Base-by-base conservation (phyloP, 805 yeast species). In the Phaffomyces antillensis region DNA sequence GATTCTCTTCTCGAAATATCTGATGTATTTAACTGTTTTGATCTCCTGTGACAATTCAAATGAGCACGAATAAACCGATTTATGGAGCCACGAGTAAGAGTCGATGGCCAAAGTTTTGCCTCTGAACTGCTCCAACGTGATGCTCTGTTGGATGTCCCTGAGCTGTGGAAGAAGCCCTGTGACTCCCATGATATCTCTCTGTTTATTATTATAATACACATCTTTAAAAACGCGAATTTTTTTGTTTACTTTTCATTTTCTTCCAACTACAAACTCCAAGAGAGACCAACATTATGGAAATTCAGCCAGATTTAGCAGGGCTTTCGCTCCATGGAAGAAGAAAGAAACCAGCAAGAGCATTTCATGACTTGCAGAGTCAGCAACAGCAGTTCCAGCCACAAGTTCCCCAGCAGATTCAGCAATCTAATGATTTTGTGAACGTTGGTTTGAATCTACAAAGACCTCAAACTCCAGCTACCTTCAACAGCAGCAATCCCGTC, bases 41-140 rank as follows among this genome's bases (percentile, higher is more conserved):
- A 66, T 62, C 11, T 77, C 86, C 42, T 76, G 68, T 9, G 88
- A 87, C 39, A 93, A 66, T 41, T 93, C 96, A 63, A 75, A 78
- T 0, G 97, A 85, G 64, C 98, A 90, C 16, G 87, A 69, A 41
- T 82, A 75, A 4, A 86, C 81, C 5, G 93, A 90, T 51, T 86
- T 77, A 64, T 93, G 99, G 6, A 93, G 75, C 99, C 99, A 93
- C 1, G 96, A 89, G 58, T 88, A 93, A 0, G 96, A 90, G 60
- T 93, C 99, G n/a, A 93, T 82, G 0, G 96, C 99, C 37, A 90
- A 66, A 0, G 85, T 79, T 55, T 81, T 72, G 1, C 96, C 96
- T 13, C 78, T 64, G 60, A 79, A 86, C 32, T 75, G 65, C 44
- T 75, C 73, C 39, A 90, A 65, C 2, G 81, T 64, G 2, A 76